Evolutionary conservation across 2,329 filamentous ascomycete species (phyloP), one percentile per base, ranked within the genome.

Genomic region (Myriosclerotinia duriaeana): DNA sequence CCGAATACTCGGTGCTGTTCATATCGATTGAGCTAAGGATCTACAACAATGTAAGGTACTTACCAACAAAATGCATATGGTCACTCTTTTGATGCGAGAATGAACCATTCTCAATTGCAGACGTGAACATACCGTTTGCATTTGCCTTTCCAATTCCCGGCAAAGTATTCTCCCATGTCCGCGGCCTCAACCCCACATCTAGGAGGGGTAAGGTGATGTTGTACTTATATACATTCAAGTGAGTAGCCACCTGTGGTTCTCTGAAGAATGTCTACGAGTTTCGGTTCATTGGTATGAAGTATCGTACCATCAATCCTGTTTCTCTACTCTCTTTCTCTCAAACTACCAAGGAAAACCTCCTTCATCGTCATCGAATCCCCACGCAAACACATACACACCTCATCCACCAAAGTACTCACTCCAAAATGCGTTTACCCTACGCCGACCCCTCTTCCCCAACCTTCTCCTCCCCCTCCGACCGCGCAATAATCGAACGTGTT

Each of bases 401-500:
- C 15, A 34, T 53, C 40, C 52, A 62, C 17, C 58, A 53, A 61
- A 55, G 38, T 38, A 40, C 15, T 44, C 34, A 36, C 60, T 38
- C 65, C 63, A 69, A 59, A 60, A 91, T 91, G 89, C 87, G 87
- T 76, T 80, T 91, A 72, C 86, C 88, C 52, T 91, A 91, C 82
- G 80, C 84, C 67, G 68, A 74, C 52, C 56, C 68, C 14, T 72
- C 79, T 84, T 78, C 83, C 83, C 50, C 84, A 80, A 3, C 78
- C 79, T 15, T 78, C 81, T 71, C 79, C 20, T 76, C 77, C 34
- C 70, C 78, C 2, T 80, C 83, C 54, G 82, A 87, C 7, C 79
- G 79, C 1, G 84, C 81, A 44, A 87, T 92, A 74, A 84, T 90
- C 70, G 72, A 80, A 60, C 88, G 88, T 72, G 86, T 92, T 73